A percentile compares a stretch with the other conserved stretches of the same genome.
Conservation (phyloP, 768 basidiomycete species). For the Lactifluus subvellereus region DNA sequence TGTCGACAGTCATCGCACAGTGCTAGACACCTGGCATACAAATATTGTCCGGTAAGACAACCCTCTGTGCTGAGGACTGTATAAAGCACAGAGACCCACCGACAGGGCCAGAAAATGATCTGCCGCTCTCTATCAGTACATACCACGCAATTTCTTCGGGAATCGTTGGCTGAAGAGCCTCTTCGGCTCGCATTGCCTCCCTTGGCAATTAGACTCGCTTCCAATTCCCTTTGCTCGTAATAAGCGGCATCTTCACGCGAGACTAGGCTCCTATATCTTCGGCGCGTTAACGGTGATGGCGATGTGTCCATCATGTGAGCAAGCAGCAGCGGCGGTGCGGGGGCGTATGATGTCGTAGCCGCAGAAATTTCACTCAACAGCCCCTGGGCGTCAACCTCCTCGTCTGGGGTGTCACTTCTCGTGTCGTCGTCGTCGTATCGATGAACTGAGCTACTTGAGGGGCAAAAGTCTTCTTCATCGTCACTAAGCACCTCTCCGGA, state of each 20-base stretch:
- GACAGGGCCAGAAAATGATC: constrained; percentile 83
- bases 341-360: constrained; percentile 30
- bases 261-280: constrained; percentile 39
- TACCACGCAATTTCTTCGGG: constrained; percentile 51
- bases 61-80: neutral
- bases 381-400: constrained; percentile 35
- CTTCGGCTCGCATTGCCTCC: constrained; percentile 23
- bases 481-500: constrained; percentile 51
- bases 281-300: constrained; percentile 45
- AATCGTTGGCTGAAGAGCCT: constrained; percentile 23
- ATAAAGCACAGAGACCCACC: constrained; percentile 37
- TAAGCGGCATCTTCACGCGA: constrained; percentile 14
- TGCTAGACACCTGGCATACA: constrained; percentile 38
- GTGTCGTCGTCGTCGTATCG: constrained; percentile 17
- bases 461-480: constrained; percentile 41
- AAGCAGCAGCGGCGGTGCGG: constrained; percentile 44
- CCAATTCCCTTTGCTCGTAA: constrained; percentile 28
- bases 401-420: constrained; percentile 6
- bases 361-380: constrained; percentile 53
- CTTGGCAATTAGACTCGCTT: constrained; percentile 31
- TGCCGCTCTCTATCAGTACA: constrained; percentile 63
- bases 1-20: constrained; percentile 64
- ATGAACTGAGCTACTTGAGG: constrained; percentile 7
- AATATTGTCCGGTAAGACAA: neutral
- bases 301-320: constrained; percentile 47